These are phyloP conservation scores for Spathaspora girioi DNA, from an alignment of 805 yeast genomes.

Conservation along the genomic window DNA sequence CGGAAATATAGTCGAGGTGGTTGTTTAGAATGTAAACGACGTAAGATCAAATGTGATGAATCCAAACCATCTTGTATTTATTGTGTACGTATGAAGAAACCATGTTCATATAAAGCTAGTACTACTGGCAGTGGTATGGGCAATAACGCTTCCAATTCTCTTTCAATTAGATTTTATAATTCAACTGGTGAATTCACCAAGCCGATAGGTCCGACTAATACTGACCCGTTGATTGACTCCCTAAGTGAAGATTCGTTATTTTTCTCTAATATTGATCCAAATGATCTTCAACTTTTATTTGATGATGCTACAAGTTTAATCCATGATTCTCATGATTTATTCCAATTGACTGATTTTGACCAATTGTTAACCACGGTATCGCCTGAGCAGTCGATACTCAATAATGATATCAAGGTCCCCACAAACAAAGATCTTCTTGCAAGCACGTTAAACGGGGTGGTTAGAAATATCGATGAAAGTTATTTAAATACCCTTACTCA, in stretches of 20 bases:
- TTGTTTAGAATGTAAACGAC: constrained; percentile 41
- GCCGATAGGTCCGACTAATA: not conserved
- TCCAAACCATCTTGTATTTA: constrained; percentile 32
- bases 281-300: constrained; percentile 18
- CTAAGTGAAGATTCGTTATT: not conserved
- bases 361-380: not conserved
- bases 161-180: not conserved
- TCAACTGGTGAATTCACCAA: not conserved
- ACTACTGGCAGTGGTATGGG: not conserved
- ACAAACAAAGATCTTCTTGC: not conserved
- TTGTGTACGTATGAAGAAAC: constrained; percentile 31
- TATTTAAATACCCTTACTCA: constrained; percentile 27
- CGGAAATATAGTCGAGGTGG: constrained; percentile 39
- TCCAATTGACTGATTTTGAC: not conserved
- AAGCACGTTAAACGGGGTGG: not conserved
- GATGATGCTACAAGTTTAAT: constrained; percentile 34
- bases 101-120: constrained; percentile 21
- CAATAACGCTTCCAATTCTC: not conserved
- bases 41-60: constrained; percentile 44
- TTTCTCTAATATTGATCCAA: not conserved
- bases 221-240: not conserved
- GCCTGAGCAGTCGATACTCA: not conserved
- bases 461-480: constrained; percentile 12
- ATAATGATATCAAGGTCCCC: not conserved
- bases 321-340: constrained; percentile 20